phyloP scores from a whole-genome alignment of 1,284 basidiomycete species.

The Athelia sp. region DNA sequence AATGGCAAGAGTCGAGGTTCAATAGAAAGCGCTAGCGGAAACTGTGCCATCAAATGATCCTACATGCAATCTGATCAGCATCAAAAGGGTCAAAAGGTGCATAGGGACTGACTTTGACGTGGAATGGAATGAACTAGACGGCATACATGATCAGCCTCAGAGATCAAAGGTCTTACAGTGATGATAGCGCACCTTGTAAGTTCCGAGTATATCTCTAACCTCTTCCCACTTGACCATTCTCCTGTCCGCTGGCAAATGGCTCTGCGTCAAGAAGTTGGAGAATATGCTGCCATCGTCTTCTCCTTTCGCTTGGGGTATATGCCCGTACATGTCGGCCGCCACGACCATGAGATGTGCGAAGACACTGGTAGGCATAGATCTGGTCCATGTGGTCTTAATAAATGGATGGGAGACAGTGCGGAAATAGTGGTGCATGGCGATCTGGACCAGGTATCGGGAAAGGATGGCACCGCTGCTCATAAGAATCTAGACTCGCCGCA shows the following conservation, averaged over 20 bases:
- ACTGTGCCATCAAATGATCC: slow-evolving; percentile 73
- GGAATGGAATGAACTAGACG: slow-evolving; percentile 69
- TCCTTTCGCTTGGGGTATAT: slow-evolving; percentile 62
- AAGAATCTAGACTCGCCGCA: slow-evolving; percentile 45
- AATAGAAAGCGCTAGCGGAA: slow-evolving; percentile 67
- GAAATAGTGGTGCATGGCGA: slow-evolving; percentile 73
- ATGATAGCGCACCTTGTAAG: slow-evolving; percentile 49
- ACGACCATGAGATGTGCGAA: slow-evolving; percentile 60
- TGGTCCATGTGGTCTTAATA: slow-evolving; percentile 67
- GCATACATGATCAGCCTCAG: slow-evolving; percentile 7
- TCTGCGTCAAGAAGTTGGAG: slow-evolving; percentile 59
- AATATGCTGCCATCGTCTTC: slow-evolving; percentile 71
- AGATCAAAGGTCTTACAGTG: slow-evolving; percentile 3
- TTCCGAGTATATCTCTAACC: slow-evolving; percentile 59
- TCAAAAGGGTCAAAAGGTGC: not conserved
- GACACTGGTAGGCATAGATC: slow-evolving; percentile 51
- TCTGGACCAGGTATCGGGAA: slow-evolving; percentile 71
- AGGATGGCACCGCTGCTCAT: slow-evolving; percentile 68
- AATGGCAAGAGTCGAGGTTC: slow-evolving; percentile 70
- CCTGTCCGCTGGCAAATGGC: slow-evolving; percentile 47
- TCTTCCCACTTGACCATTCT: slow-evolving; percentile 57
- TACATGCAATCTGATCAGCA: slow-evolving; percentile 21
- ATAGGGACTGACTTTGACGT: slow-evolving; percentile 44
- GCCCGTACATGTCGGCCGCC: slow-evolving; percentile 51
- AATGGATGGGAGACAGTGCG: slow-evolving; percentile 58